These are phyloP conservation scores for Gastrolobium villosum DNA, from an alignment of 306 rosid genomes.

Conservation along the genomic window DNA sequence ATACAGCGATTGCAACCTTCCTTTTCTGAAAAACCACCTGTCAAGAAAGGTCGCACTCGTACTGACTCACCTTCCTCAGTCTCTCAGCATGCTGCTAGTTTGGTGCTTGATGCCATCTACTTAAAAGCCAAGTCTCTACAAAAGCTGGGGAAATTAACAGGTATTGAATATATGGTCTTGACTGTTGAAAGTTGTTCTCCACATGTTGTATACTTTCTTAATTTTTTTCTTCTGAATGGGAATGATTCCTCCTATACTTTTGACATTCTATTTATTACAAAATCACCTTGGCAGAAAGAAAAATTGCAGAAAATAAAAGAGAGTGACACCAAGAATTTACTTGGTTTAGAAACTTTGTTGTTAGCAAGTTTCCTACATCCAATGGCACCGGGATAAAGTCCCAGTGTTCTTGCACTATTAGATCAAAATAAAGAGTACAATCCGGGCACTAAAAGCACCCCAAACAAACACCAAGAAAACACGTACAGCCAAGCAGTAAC, in stretches of 20 bases:
- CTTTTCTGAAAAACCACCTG: slow-evolving; percentile 65
- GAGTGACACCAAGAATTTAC: no score
- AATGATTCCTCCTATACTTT: slow-evolving; percentile 4
- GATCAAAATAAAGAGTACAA: no score
- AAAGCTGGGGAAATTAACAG: slow-evolving; percentile 78
- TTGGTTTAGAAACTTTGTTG: no score
- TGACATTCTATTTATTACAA: background rate
- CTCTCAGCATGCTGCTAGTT: slow-evolving; percentile 92
- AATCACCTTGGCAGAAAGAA: no score
- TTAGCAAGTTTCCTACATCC: no score
- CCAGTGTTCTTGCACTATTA: no score
- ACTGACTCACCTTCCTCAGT: slow-evolving; percentile 70
- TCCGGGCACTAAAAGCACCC: no score
- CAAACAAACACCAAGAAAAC: no score
- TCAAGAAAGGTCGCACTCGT: slow-evolving; percentile 71
- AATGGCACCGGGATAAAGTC: no score
- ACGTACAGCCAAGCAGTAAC: no score
- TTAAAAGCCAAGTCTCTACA: slow-evolving; percentile 92
- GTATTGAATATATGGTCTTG: slow-evolving; percentile 50
- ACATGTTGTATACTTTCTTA: slow-evolving; percentile 20
- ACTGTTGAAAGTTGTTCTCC: slow-evolving; percentile 42
- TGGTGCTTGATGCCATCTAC: slow-evolving; percentile 97
- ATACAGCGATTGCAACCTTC: slow-evolving; percentile 86
- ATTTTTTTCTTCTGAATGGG: slow-evolving; percentile 36
- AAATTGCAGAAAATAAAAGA: no score